Evolutionary conservation across 2,329 filamentous ascomycete genomes (phyloP), one percentile per base, ranked within the genome.

Genomic region (Dactylellina sp.): DNA sequence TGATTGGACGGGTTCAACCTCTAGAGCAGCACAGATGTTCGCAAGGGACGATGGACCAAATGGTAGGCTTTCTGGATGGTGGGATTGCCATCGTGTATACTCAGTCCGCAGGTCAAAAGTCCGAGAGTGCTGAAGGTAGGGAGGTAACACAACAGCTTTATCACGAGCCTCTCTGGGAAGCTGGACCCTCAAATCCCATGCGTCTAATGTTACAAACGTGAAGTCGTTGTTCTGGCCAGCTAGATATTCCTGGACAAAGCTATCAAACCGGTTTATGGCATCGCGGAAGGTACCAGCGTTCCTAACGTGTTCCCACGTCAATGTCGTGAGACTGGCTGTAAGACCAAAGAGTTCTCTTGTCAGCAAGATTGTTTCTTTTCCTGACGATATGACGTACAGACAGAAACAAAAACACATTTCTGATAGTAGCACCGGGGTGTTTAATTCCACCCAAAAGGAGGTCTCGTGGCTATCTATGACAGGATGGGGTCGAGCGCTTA

Each of bases 281-380:
- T 98, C 95, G 79, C 94, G 90, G 88, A 98, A 99, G 78, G 93
- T 94, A 78, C 95, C 95, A 81, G 95, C 94, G 82, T 94, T 96
- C 81, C 94, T 91, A 81, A 99, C 95, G 84, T 99, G 94, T 83
- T 99, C 95, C 95, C 95, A 99, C 62, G 95, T 98, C 79, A 99
- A 85, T 77, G 95, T 99, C 49, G 95, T 99, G 82, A 99, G 86
- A 84, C 93, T 97, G 81, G 95, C 93, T 97, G 81, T 77, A 80
- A 57, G 11, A 65, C 61, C 46, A 60, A 20, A 46, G 39, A 53
- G 12, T 44, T 22, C 20, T 40, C 56, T 65, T 35, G 55, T 74
- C 47, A 74, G 70, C 61, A 66, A 32, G 53, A 55, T 35, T 61
- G 20, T 12, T 52, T 63, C 52, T 44, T 60, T 25, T 32, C 28